Base-by-base conservation (phyloP, 108 stramenopile species). In the Fragilariopsis cylindrus region DNA sequence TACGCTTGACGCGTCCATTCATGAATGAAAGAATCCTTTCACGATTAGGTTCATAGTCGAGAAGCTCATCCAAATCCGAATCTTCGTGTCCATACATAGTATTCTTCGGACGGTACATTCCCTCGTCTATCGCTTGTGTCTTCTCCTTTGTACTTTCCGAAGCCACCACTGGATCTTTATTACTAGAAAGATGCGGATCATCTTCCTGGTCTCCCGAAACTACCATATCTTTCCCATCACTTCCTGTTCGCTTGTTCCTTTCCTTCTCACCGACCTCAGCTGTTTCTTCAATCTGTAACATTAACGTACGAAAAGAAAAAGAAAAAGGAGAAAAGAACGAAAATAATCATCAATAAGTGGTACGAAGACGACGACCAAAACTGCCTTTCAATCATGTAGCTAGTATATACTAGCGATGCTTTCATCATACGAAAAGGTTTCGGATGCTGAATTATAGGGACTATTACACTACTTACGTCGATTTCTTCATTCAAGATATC, bases 61-160 rank as follows among this genome's bases (percentile, higher is more conserved):
- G 7, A 21, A 78, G 62, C 48, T 55, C 65, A 39, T 78, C 71
- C 77, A 70, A 78, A 56, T 56, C 52, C 0, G 39, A n/a, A 12
- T 47, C 65, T 8, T 53, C 41, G 16, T 65, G 45, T 45, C 4
- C 19, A 39, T 13, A 8, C 48, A 5, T 13, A 16, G 4, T 68
- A 4, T 48, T 39, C 67, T 8, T 50, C 13, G 19, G 21, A 60
- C 13, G 58, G 16, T 12, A 60, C 58, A 8, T 16, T 18, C 13
- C 58, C 58, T 9, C 19, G 8, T 60, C 18, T 60, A 12, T 60
- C 58, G 58, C 8, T 60, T 60, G 8, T 18, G 58, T 4, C 21
- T 60, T 30, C 58, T 30, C 58, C 19, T 8, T 60, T 16, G 52
- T 53, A 1, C 1, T 53, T 53, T 53, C 52, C n/a, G 15, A 53